A percentile compares a stretch with the other conserved stretches of the same genome.
These are phyloP conservation scores for Symbiodinium natans DNA, from an alignment of 73 alveolate genomes.

Conservation along the genomic window DNA sequence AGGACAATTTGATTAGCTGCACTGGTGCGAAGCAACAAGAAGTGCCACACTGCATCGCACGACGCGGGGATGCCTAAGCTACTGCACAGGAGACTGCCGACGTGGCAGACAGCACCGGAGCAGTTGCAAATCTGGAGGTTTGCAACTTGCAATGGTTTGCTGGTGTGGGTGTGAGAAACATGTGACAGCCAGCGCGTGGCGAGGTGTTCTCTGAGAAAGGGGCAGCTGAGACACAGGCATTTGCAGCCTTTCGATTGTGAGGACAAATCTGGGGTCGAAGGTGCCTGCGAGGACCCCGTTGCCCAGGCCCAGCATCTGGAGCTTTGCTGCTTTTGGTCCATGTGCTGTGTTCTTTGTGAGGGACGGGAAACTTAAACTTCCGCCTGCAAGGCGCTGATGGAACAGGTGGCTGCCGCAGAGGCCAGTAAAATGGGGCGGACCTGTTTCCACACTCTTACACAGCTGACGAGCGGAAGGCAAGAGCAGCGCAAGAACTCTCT, in stretches of 20 bases:
- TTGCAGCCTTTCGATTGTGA: too few species aligned
- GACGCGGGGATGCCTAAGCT: background rate
- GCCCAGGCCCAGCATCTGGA: background rate
- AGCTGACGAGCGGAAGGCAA: too few species aligned
- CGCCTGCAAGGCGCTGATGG: background rate
- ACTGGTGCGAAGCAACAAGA: too few species aligned
- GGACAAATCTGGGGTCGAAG: background rate
- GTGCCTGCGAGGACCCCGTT: background rate
- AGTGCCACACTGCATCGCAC: too few species aligned
- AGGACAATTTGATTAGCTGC: too few species aligned
- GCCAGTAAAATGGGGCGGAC: background rate
- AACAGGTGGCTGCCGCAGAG: slow-evolving; percentile 2
- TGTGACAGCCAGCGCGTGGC: too few species aligned
- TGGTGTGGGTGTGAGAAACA: too few species aligned
- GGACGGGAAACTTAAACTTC: too few species aligned
- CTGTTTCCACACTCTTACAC: background rate
- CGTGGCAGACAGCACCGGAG: background rate
- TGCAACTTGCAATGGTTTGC: too few species aligned
- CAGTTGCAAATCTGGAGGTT: background rate
- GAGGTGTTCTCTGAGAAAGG: too few species aligned
- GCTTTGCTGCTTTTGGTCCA: background rate
- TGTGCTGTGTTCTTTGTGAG: background rate
- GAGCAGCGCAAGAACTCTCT: too few species aligned
- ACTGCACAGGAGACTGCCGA: background rate
- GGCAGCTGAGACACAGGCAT: too few species aligned